Conservation (phyloP, 2,329 filamentous ascomycete species). For the Aspergillus sojae region DNA sequence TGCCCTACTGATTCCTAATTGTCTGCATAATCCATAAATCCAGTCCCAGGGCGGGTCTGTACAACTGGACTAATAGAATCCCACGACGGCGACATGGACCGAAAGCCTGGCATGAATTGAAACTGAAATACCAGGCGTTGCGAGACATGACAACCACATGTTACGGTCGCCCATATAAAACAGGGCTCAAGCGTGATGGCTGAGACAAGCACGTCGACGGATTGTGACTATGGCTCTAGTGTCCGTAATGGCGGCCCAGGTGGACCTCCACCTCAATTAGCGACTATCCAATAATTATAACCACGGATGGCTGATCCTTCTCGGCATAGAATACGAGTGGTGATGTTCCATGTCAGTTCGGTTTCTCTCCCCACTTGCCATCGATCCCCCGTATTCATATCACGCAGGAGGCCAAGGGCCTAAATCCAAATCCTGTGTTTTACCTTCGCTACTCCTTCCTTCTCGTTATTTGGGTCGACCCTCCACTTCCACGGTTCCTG, state of each 20-base stretch:
- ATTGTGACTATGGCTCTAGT: neutral
- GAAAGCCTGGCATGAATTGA: neutral
- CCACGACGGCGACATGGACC: neutral
- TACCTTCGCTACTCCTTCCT: neutral
- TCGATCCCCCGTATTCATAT: neutral
- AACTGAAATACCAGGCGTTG: neutral
- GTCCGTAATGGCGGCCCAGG: neutral
- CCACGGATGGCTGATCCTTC: neutral
- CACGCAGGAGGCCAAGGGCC: neutral
- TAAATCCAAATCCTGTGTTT: neutral
- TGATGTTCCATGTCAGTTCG: neutral
- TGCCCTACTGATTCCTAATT: neutral
- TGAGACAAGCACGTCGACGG: neutral
- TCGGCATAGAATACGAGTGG: neutral
- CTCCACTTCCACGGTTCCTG: neutral
- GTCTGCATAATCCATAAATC: neutral
- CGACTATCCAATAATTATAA: neutral
- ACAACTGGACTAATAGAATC: neutral
- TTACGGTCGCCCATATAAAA: neutral
- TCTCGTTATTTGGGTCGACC: neutral
- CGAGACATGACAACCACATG: neutral
- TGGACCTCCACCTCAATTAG: neutral
- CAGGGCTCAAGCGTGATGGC: neutral
- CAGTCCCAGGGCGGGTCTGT: neutral
- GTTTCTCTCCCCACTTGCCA: neutral